Evolutionary conservation across 2,329 filamentous ascomycete species (phyloP).

Genomic region (Ceratocystis ficicola): DNA sequence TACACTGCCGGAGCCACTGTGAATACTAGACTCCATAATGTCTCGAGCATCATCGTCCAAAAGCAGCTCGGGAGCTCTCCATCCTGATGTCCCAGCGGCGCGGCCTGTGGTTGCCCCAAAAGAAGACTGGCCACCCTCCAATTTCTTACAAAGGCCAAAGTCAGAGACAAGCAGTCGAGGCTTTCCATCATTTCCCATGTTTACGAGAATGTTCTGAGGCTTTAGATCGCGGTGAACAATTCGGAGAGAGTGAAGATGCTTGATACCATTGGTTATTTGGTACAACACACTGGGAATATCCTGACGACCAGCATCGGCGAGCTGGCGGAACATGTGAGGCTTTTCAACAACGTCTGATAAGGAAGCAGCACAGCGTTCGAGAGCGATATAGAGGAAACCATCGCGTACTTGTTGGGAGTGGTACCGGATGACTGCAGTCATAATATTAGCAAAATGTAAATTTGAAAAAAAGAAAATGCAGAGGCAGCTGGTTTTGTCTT

Average conservation of each 20-base stretch:
- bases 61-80: slow-evolving; percentile 89
- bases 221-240: slow-evolving; percentile 97
- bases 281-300: slow-evolving; percentile 71
- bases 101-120: slow-evolving; percentile 90
- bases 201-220: slow-evolving; percentile 90
- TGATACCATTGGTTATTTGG: slow-evolving; percentile 80
- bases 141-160: slow-evolving; percentile 93
- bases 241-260: slow-evolving; percentile 77
- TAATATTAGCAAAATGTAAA: slow-evolving; percentile 25
- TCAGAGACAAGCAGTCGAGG: slow-evolving; percentile 91
- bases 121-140: slow-evolving; percentile 87
- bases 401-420: slow-evolving; percentile 81
- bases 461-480: not conserved
- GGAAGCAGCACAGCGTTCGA: slow-evolving; percentile 88
- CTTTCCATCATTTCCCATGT: slow-evolving; percentile 54
- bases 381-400: slow-evolving; percentile 88
- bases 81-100: slow-evolving; percentile 84
- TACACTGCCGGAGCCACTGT: slow-evolving; percentile 47
- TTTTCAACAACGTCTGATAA: slow-evolving; percentile 82
- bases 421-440: slow-evolving; percentile 67
- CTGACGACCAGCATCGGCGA: slow-evolving; percentile 60
- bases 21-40: slow-evolving; percentile 21
- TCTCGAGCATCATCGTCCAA: slow-evolving; percentile 57
- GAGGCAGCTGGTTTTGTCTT: slow-evolving; percentile 24
- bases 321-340: slow-evolving; percentile 50